Evolutionary conservation across 1,139 yeast genomes (phyloP), one percentile per base, ranked within the genome.

Genomic region (Hyphopichia burtonii): DNA sequence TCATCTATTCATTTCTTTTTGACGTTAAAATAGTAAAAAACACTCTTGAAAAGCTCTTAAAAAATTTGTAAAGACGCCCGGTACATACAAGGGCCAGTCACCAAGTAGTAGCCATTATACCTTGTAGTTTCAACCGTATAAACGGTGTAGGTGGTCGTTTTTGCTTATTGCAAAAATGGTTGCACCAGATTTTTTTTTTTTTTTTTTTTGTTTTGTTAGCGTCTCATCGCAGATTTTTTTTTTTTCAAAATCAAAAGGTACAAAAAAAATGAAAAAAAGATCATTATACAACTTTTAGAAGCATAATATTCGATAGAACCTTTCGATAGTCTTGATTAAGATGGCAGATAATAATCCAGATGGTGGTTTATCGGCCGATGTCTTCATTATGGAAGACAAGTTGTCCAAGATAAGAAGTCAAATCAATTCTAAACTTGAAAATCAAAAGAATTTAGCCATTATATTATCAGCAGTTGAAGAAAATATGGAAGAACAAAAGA

Each of bases 401-500:
- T 68, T 89, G 43, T 74, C 81, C 46, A 83, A 82, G 60, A 82
- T 90, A 53, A 76, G 96, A 60, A 55, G 71, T 7, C 96, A 89
- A 56, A 67, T 77, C 52, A 76, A 67, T 48, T 87, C 96, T 20
- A 88, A 88, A 60, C 69, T 90, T 46, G 87, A 84, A 30, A 88
- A 89, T 63, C 97, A 90, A 66, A 86, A 85, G 58, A 90, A 86
- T 46, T 63, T 71, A 41, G 77, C 78, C n/a, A 57, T 89, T 34
- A 84, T 91, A 47, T 74, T 93, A 41, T 77, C 85, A 16, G 96
- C 97, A 3, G 93, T 93, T 37, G 99, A 93, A 61, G 96, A 89
- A 53, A 88, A 87, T 52, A 75, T 93, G 41, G 76, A 76, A 40
- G 91, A 86, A 50, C 91, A 86, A 56, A 75, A 80, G 40, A 80